These are phyloP conservation scores for Paramecium primaurelia DNA, from an alignment of 73 alveolate species.

Conservation along the genomic window DNA sequence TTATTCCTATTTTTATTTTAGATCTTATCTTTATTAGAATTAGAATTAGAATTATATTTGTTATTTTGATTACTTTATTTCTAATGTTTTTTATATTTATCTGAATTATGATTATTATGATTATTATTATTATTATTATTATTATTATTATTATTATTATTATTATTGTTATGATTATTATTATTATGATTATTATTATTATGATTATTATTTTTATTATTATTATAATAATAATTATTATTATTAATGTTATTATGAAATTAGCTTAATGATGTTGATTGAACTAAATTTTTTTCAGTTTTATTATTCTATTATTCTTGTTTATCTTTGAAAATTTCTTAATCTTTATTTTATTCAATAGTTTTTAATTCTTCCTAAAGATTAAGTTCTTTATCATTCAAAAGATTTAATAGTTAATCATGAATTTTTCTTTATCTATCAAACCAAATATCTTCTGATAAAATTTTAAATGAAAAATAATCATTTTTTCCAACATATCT, in stretches of 20 bases:
- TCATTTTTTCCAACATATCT: background rate
- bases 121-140: background rate
- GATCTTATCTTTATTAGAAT: background rate
- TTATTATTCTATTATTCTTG: background rate
- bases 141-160: background rate
- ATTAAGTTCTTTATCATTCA: background rate
- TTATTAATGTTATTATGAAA: background rate
- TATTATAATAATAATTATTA: background rate
- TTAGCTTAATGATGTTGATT: background rate
- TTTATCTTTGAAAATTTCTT: background rate
- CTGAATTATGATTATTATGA: background rate
- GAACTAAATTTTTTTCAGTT: background rate
- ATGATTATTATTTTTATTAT: background rate
- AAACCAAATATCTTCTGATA: background rate
- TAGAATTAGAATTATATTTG: background rate
- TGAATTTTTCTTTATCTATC: background rate
- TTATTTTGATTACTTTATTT: background rate
- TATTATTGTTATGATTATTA: background rate
- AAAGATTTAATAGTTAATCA: background rate
- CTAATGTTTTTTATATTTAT: background rate
- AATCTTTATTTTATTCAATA: background rate
- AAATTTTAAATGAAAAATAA: background rate
- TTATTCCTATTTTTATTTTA: background rate
- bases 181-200: background rate
- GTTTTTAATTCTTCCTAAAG: background rate